Base-by-base conservation (phyloP, 2,329 filamentous ascomycete species). In the Fusarium sp. region DNA sequence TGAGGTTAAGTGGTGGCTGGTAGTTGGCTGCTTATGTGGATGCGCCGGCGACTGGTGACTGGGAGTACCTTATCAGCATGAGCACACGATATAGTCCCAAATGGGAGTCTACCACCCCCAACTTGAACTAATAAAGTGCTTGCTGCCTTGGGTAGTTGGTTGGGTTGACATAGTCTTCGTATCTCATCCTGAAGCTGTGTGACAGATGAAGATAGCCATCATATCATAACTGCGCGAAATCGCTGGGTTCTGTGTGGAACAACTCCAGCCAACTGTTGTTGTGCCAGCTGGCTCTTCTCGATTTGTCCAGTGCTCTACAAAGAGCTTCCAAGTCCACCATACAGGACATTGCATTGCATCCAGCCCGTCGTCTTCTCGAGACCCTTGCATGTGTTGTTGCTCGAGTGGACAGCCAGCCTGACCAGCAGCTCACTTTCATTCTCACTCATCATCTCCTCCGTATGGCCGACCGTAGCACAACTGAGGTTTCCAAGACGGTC, bases 201-300 rank as follows among this genome's bases (percentile, higher is more conserved):
- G 15, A 36, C 36, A 57, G 54, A 59, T 43, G 17, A 35, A 43
- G 32, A 53, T 19, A 45, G 45, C 19, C 33, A 44, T 52, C 60
- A 61, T 61, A 61, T 61, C 60, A 64, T 64, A 47, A 29, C 25
- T 42, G 27, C 31, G 41, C 41, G 51, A 51, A 48, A 48, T 58
- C 44, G 45, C 57, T 49, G 15, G 61, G 61, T 63, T 65, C 61
- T 62, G 57, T 62, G 55, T 65, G 61, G 61, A 59, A 54, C 38
- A 54, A 33, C 41, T 51, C 51, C 45, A 37, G 49, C 57, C 49
- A 48, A 55, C 43, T 67, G 38, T 46, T 51, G 48, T 55, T 50
- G 43, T 52, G 64, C 63, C 66, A 69, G 57, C 61, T 69, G 66
- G 66, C 66, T 65, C 49, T 33, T 46, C 50, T 59, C 51, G 45